Conservation (phyloP, 2,329 filamentous ascomycete genomes). For the Fusarium illudens region DNA sequence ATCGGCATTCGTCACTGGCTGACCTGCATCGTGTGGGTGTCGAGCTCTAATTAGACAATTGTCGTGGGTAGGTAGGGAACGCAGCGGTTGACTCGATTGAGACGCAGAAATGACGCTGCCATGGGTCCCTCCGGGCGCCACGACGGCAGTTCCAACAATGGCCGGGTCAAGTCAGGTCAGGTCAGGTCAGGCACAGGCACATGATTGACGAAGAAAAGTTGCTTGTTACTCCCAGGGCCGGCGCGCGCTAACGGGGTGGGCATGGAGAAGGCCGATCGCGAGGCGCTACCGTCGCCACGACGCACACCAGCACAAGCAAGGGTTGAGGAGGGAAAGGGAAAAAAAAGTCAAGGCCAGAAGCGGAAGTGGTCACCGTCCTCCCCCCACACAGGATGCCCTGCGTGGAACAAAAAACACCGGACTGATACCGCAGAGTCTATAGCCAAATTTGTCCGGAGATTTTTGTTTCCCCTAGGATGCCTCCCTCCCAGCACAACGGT, state of each 20-base stretch:
- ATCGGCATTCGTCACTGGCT: constrained; percentile 17
- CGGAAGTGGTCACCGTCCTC: background rate
- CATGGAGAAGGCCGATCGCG: constrained; percentile 21
- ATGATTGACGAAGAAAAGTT: constrained; percentile 15
- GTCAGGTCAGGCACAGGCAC: constrained; percentile 12
- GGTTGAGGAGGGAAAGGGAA: constrained; percentile 11
- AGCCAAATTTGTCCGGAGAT: too few relatives aligned
- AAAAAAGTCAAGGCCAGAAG: background rate
- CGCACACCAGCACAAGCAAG: constrained; percentile 1
- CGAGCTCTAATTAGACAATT: constrained; percentile 1
- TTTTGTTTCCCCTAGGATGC: constrained; percentile 5
- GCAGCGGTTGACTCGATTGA: constrained; percentile 23
- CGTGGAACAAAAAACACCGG: too few relatives aligned
- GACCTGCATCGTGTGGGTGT: constrained; percentile 16
- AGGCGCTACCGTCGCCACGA: constrained; percentile 3
- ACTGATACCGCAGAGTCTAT: too few relatives aligned
- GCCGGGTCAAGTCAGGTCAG: background rate
- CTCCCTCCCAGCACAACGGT: constrained; percentile 22
- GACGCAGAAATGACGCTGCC: constrained; percentile 24
- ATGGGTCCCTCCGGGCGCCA: constrained; percentile 16
- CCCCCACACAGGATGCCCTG: background rate
- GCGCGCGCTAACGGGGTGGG: constrained; percentile 21
- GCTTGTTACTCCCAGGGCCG: constrained; percentile 5
- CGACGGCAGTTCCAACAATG: background rate
- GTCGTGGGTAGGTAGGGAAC: constrained; percentile 22